Base-by-base conservation (phyloP, 805 yeast genomes). In the Metschnikowia colocasiae region DNA sequence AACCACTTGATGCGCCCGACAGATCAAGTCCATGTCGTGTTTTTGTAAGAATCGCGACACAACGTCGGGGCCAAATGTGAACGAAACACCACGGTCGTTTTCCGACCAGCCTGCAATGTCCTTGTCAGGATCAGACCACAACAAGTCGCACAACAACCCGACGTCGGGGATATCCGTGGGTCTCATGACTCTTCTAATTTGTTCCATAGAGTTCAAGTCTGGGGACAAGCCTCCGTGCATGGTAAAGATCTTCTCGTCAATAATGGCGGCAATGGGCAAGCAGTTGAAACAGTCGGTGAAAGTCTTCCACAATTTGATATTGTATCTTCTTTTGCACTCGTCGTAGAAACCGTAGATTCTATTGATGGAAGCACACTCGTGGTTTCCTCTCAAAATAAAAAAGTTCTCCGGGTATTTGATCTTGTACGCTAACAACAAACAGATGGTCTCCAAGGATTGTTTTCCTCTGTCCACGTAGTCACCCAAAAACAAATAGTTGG, bases 221-320 rank as follows among this genome's bases (percentile, higher is more conserved):
- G 99, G 99, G 36, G 96, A 87, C 61, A 92, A 78, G 53, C 99
- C 99, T 63, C 99, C 99, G 72, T 92, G 99, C 98, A 94, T 92
- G 57, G 97, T 88, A 69, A 92, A 91, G 69, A 92, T 94, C 75
- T 92, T 91, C 70, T 92, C 98, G 68, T 92, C 99, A 60, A 92
- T 88, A 59, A 94, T 92, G 47, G 98, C 98, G 50, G 99, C 98
- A 65, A 92, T 92, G 52, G 99, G 99, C 67, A 92, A 79, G 73
- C 98, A 92, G 78, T 92, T 92, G 78, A 92, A 92, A 73, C 98
- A 91, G 74, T 92, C 99, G 43, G 97, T 94, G 66, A 92, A 94
- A 12, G 97, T 91, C 73, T 95, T 95, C 99, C 99, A 92, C 59
- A 92, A 85, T 74, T 92, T 92, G 73, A 94, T 92, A 75, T 91